Evolutionary conservation across 2,329 filamentous ascomycete species (phyloP), one percentile per base, ranked within the genome.

Genomic region (Berkeleyomyces rouxiae): DNA sequence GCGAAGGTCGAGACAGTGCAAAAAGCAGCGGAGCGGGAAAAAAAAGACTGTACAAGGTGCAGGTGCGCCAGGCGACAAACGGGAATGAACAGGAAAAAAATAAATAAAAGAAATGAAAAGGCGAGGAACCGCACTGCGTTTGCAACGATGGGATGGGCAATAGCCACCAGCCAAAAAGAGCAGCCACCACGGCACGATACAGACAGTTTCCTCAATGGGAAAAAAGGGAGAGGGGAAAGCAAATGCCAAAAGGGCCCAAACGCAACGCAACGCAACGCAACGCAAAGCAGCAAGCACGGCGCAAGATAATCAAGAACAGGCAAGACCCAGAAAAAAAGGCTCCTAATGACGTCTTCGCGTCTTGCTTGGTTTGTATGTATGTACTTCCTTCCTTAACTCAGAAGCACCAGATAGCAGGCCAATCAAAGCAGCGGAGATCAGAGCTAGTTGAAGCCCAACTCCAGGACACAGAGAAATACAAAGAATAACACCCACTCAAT

Each of bases 301-400:
- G 11, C 51, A 39, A 55, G 39, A 10, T 23, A 39, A 37, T 13
- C 5, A 37, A 55, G 51, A 36, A 36, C 36, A 55, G 51, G 51
- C 51, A 55, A 37, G 51, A 37, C 51, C 51, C 51, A 55, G 33
- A 55, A 53, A 53, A 53, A 55, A 55, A 55, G 51, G 51, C 51
- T 37, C 11, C 51, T 55, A 55, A 37, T 55, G 51, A 55, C 51
- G 51, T 55, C 51, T 55, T 55, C 51, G 37, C 37, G 51, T 55
- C 51, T 39, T 55, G 33, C 51, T 53, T 23, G 23, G 23, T 23
- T 23, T 23, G 23, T 23, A 23, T 23, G 23, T 23, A 23, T 23
- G 23, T 23, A 23, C 33, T 37, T 37, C 13, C 33, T n/a, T 55
- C 33, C 39, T 55, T 55, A 31, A 55, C 51, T 55, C 51, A 37